phyloP scores from a whole-genome alignment of 805 yeast species.

The Candida endomychidarum region DNA sequence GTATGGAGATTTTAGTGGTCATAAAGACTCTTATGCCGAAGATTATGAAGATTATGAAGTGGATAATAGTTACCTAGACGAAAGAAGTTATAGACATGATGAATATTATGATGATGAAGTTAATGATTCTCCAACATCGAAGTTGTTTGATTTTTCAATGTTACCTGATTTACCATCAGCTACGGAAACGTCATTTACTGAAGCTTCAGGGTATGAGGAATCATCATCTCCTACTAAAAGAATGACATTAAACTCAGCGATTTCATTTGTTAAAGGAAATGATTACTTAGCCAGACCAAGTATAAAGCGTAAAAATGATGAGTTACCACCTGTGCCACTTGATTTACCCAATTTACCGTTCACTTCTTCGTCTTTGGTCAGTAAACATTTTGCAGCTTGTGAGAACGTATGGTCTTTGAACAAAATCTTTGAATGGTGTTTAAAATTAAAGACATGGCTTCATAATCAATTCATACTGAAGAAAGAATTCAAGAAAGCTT shows the following conservation, averaged over 20 bases:
- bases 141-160: constrained; percentile 19
- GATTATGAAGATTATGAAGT: constrained; percentile 10
- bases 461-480: constrained; percentile 50
- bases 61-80: constrained; percentile 2
- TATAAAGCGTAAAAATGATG: constrained; percentile 20
- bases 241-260: constrained; percentile 24
- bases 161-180: constrained; percentile 33
- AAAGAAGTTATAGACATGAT: not conserved
- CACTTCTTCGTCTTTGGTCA: constrained; percentile 47
- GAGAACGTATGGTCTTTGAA: constrained; percentile 46
- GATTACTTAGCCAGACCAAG: constrained; percentile 9
- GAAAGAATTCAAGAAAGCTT: constrained; percentile 53
- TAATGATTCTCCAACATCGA: constrained; percentile 14
- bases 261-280: constrained; percentile 36
- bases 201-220: not conserved
- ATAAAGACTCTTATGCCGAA: not conserved
- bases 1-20: constrained; percentile 5
- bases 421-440: constrained; percentile 55
- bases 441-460: constrained; percentile 51
- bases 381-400: constrained; percentile 51
- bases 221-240: constrained; percentile 11
- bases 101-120: constrained; percentile 7
- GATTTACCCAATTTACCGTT: constrained; percentile 59
- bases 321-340: constrained; percentile 45
- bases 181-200: constrained; percentile 4